Base-by-base conservation (phyloP, 495 filamentous ascomycete species). In the Aspergillus sclerotiicarbonarius region DNA sequence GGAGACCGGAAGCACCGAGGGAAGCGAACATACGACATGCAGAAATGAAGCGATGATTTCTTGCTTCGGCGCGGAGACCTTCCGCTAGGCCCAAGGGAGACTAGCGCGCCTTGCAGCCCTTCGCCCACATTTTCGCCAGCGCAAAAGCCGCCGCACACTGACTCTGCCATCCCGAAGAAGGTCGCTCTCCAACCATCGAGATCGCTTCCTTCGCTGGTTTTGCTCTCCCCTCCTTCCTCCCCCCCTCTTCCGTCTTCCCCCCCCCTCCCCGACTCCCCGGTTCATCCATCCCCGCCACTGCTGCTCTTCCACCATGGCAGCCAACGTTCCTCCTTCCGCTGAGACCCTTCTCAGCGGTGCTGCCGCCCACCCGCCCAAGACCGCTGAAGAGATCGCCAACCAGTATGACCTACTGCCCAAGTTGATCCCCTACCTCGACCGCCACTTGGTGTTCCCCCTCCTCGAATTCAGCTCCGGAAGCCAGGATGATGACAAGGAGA, bases 401-500 rank as follows among this genome's bases (percentile, higher is more conserved):
- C 76, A 89, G 68, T 81, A 95, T 80, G 89, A 95, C 76, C 81
- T 98, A 46, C 79, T 97, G 49, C 90, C 89, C 62, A 93, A 94
- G 73, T 78, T 98, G 64, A 87, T 96, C 65, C 86, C 87, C 48
- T 85, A 96, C 71, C 90, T 98, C 74, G 95, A 98, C 81, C 88
- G 95, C 53, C 94, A 98, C 76, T 79, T 98, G 60, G 87, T 96
- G 67, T 97, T 94, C 77, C 93, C 91, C 49, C 84, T 98, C 43
- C 87, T 98, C 67, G 89, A 96, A 77, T 95, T 94, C 80, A 84
- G 84, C 65, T 74, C 71, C 60, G 74, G 47, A n/a, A 25, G 71
- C 53, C 74, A 85, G 72, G 82, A 82, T 64, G 80, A 82, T 56
- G 76, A 87, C 33, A 77, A 81, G 52, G 87, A 91, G 66, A 87